These are phyloP conservation scores for Pestalotiopsis sp. DNA, from an alignment of 2,329 filamentous ascomycete species.

Conservation along the genomic window DNA sequence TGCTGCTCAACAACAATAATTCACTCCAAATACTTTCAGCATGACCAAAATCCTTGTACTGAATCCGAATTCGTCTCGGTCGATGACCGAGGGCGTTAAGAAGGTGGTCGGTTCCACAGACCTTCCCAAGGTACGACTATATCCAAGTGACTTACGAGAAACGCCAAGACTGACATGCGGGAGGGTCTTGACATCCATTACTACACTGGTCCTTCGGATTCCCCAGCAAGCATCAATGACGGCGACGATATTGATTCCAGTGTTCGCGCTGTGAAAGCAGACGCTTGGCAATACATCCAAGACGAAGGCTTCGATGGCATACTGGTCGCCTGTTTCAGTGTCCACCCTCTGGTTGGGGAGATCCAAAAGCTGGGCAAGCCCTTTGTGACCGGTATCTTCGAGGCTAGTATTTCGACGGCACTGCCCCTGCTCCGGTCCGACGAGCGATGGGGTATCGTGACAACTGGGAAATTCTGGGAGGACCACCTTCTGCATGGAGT, in stretches of 20 bases:
- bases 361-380: conserved; percentile 41
- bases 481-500: conserved; percentile 68
- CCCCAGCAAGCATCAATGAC: conserved; percentile 78
- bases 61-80: conserved; percentile 75
- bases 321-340: conserved; percentile 85
- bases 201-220: conserved; percentile 64
- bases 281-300: conserved; percentile 40
- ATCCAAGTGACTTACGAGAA: background rate
- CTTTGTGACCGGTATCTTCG: conserved; percentile 81
- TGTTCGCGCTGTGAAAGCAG: conserved; percentile 59
- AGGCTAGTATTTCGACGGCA: conserved; percentile 71
- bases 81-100: conserved; percentile 70
- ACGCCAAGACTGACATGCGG: background rate
- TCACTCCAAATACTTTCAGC: background rate
- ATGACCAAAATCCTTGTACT: conserved; percentile 63
- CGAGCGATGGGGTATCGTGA: conserved; percentile 80
- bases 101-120: conserved; percentile 44
- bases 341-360: conserved; percentile 71
- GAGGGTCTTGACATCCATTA: conserved; percentile 47
- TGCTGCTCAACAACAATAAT: background rate
- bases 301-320: conserved; percentile 67
- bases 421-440: conserved; percentile 49
- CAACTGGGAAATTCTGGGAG: conserved; percentile 84
- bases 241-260: conserved; percentile 66
- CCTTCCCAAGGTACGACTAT: conserved; percentile 34